Base-by-base conservation (phyloP, 352 stramenopile genomes). In the Globisporangium nagaii region DNA sequence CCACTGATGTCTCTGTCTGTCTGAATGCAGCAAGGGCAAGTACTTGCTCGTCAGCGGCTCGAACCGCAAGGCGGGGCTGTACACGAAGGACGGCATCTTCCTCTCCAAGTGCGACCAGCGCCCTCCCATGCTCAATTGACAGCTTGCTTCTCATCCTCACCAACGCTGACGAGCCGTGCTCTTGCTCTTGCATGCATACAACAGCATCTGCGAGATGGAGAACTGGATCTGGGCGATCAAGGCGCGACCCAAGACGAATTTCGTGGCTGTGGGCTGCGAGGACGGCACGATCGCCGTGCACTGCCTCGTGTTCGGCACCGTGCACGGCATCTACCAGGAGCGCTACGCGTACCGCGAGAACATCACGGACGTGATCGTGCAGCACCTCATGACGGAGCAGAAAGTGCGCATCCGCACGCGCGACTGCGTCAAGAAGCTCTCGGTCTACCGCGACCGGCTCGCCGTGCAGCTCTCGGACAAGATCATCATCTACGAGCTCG, bases 371-470 rank as follows among this genome's bases (percentile, higher is more conserved):
- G 92, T 98, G 46, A 95, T 98, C 60, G 88, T 98, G 17, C 90
- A 98, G 74, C 91, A 98, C 64, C 70, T 98, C 30, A 85, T 97
- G 67, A 97, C 88, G 17, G 92, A 98, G 62, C 87, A 98, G 59
- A 96, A 98, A 61, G 92, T 97, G 48, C 79, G 86, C 43, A 98
- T 98, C 66, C 97, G 97, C 66, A 97, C 83, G 4, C 76, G 88
- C n/a, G 93, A 98, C 64, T 96, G 91, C 56, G 90, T 98, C 60
- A 94, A 96, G 65, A 96, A 97, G 63, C 84, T 98, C 34, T 94
- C 89, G 13, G 73, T 98, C 4, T 98, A 97, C 61, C 85, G 79
- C 45, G 86, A 98, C 51, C 80, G 90, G 3, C 72, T 98, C 7
- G 93, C 93, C 0, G 90, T 98, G 24, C 93, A 98, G 66, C 75